phyloP scores from a whole-genome alignment of 768 basidiomycete genomes.

The Mycena polygramma region DNA sequence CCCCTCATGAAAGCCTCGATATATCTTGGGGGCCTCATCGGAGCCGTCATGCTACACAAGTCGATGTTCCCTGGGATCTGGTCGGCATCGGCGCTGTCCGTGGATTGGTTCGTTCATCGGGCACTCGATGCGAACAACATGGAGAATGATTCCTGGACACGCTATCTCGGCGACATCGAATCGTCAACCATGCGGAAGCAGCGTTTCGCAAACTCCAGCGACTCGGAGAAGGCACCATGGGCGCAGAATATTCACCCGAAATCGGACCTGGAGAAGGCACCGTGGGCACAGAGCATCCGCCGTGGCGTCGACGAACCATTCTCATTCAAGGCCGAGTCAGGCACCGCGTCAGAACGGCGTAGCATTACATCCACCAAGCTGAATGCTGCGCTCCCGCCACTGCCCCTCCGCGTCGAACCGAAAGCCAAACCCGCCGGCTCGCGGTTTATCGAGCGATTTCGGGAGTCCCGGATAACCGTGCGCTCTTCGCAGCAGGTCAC shows the following conservation, averaged over 20 bases:
- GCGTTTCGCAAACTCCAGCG: neutral
- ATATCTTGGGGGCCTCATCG: slow-evolving; percentile 27
- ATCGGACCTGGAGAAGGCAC: slow-evolving; percentile 25
- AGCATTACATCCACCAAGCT: slow-evolving; percentile 14
- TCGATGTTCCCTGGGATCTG: slow-evolving; percentile 32
- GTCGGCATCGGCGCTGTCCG: slow-evolving; percentile 28
- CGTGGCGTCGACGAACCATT: slow-evolving; percentile 37
- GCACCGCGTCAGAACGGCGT: neutral
- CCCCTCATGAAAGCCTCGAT: neutral
- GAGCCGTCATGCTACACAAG: slow-evolving; percentile 27
- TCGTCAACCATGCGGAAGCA: slow-evolving; percentile 27
- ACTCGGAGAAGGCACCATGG: slow-evolving; percentile 32
- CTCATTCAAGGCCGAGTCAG: slow-evolving; percentile 13
- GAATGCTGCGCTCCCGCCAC: slow-evolving; percentile 34
- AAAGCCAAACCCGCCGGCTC: slow-evolving; percentile 33
- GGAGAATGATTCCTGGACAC: slow-evolving; percentile 36
- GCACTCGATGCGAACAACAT: slow-evolving; percentile 29
- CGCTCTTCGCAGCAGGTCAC: slow-evolving; percentile 12
- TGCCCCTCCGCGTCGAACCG: slow-evolving; percentile 33
- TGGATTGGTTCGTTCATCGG: slow-evolving; percentile 36
- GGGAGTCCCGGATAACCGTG: slow-evolving; percentile 28
- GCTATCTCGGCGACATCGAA: slow-evolving; percentile 36
- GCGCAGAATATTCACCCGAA: slow-evolving; percentile 30
- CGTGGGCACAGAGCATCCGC: slow-evolving; percentile 35
- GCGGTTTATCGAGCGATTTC: slow-evolving; percentile 36